Conservation (phyloP, 352 stramenopile genomes). For the Phytopythium cucurbitacearum region DNA sequence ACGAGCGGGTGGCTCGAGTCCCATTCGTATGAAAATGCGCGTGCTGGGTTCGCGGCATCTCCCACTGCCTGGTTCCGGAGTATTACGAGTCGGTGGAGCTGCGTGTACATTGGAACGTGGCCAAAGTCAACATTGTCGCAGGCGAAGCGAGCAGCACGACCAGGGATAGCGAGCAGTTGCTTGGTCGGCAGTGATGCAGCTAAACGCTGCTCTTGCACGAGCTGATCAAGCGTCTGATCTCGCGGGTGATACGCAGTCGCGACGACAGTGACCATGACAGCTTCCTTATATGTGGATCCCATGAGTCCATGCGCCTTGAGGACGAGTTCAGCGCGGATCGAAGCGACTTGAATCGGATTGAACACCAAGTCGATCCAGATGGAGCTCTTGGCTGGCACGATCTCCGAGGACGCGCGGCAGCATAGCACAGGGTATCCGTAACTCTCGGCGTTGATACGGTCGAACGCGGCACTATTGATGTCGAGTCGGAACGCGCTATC, state of each 20-base stretch:
- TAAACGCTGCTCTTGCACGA: constrained; percentile 23
- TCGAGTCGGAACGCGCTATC: constrained; percentile 68
- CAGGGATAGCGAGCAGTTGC: constrained; percentile 29
- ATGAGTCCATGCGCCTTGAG: constrained; percentile 70
- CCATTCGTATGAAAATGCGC: constrained; percentile 49
- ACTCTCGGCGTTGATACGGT: constrained; percentile 45
- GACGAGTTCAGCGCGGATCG: constrained; percentile 43
- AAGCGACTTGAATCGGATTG: constrained; percentile 59
- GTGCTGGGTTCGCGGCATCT: background rate
- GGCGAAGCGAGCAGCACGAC: constrained; percentile 41
- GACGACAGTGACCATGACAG: constrained; percentile 53
- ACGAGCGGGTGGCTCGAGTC: constrained; percentile 52
- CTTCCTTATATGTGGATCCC: constrained; percentile 62
- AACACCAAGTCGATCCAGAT: constrained; percentile 75
- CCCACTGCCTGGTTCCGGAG: constrained; percentile 34
- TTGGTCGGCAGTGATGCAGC: constrained; percentile 14
- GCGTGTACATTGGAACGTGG: constrained; percentile 51
- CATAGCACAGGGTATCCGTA: constrained; percentile 53
- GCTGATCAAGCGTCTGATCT: constrained; percentile 25
- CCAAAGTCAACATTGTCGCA: constrained; percentile 54
- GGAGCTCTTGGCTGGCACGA: constrained; percentile 56
- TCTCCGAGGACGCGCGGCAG: constrained; percentile 45
- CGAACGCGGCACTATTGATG: constrained; percentile 47
- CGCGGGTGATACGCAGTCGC: constrained; percentile 54
- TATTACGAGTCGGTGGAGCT: constrained; percentile 40